Base-by-base conservation (phyloP, 2,329 filamentous ascomycete genomes). In the Pestalotiopsis sp. region DNA sequence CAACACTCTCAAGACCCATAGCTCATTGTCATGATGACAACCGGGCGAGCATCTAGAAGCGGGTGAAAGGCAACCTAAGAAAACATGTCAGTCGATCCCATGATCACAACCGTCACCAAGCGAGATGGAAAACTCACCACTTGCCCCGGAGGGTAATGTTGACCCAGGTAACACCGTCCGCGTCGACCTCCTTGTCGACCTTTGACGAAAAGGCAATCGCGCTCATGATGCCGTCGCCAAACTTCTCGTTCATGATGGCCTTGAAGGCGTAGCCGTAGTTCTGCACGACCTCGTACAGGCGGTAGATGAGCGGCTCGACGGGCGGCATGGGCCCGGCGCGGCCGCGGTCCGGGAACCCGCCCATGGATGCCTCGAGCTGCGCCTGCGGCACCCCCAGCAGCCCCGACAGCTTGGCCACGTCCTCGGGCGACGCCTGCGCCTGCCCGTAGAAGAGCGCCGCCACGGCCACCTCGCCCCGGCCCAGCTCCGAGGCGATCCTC, bases 181-280 rank as follows among this genome's bases (percentile, higher is more conserved):
- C 90, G 79, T 98, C 95, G 1, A 91, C 90, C 87, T 98, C 95
- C 87, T 97, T 97, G 79, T 98, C 94, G 2, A 98, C 92, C 77
- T 94, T 94, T 0, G 94, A 97, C 65, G 90, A 92, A 80, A 97
- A 98, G 17, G 90, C 90, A 77, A 98, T 97, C 1, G 95, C 95
- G 78, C 94, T 97, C 95, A 98, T 98, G 77, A 98, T 98, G 1
- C 95, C 95, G 78, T 95, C 92, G 0, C 92, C 92, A 77, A 94
- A 94, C 86, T 98, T 98, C 87, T 98, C 95, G 74, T 98, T 98
- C 80, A 98, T 79, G 4, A 98, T 88, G 0, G 94, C 95, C 86
- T 98, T 98, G 83, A 97, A 98, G 0, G 95, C 93, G 79, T 97
- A 97, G 1, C 95, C 95, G 77, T 98, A 98, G 80, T 97, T 98